These are phyloP conservation scores for Cardiospermum halicacabum DNA, from an alignment of 345 rosid species.

Conservation along the genomic window DNA sequence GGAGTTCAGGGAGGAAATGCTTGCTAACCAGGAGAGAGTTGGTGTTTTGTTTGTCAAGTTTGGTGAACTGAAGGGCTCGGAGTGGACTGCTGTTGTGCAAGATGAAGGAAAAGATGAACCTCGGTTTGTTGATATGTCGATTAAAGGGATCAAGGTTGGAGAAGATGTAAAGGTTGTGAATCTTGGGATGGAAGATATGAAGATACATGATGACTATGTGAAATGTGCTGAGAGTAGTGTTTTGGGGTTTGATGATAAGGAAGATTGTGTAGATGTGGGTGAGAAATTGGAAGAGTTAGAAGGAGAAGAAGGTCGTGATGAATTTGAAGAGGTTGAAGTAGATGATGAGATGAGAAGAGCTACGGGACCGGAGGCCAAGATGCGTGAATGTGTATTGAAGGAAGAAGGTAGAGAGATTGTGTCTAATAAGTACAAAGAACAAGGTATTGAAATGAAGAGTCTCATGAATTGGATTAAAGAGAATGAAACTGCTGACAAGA, in stretches of 20 bases:
- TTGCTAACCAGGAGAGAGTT: background rate
- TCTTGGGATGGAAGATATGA: too few species aligned
- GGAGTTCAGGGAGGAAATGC: background rate
- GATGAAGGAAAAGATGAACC: background rate
- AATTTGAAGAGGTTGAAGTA: background rate
- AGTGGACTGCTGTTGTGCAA: background rate
- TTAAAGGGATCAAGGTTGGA: background rate
- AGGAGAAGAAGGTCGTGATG: too few species aligned
- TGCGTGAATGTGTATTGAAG: background rate
- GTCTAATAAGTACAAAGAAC: background rate
- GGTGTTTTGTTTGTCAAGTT: background rate
- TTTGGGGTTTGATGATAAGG: too few species aligned
- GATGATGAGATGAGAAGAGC: background rate
- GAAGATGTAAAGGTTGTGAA: too few species aligned
- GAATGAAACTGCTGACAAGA: background rate
- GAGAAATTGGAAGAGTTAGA: background rate
- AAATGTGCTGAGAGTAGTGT: too few species aligned
- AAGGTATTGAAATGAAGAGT: background rate
- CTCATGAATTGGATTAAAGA: background rate
- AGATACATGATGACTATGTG: too few species aligned
- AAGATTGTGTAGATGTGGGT: too few species aligned
- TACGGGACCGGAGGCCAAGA: background rate
- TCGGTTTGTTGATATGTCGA: background rate
- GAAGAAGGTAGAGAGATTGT: background rate
- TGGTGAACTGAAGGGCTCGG: background rate